Conservation (phyloP, 1,284 basidiomycete genomes). For the Pseudozyma tsukubaensis region DNA sequence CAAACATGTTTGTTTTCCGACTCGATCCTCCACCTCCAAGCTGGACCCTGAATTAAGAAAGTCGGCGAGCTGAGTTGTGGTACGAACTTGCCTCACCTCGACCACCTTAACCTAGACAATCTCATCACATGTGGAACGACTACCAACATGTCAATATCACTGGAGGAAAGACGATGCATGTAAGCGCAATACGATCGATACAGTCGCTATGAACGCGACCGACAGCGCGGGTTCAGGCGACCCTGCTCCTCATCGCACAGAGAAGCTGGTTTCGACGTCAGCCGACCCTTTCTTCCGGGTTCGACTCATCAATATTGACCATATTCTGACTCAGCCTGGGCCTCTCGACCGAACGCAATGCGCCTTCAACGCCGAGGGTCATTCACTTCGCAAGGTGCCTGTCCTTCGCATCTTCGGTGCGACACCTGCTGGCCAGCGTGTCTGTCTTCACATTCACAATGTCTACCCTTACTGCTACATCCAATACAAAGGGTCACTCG, state of each 20-base stretch:
- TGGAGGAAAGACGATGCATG: too few species aligned
- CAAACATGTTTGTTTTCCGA: background rate
- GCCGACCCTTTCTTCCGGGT: slow-evolving; percentile 59
- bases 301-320: slow-evolving; percentile 62
- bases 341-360: slow-evolving; percentile 55
- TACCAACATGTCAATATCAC: too few species aligned
- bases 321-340: slow-evolving; percentile 46
- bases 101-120: too few species aligned
- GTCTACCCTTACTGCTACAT: slow-evolving; percentile 74
- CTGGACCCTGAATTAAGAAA: too few species aligned
- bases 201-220: slow-evolving; percentile 8
- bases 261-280: slow-evolving; percentile 16
- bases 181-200: too few species aligned
- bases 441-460: slow-evolving; percentile 89
- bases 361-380: slow-evolving; percentile 74
- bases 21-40: slow-evolving; percentile 5
- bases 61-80: too few species aligned
- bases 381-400: slow-evolving; percentile 74
- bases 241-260: slow-evolving; percentile 16
- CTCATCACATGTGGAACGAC: too few species aligned
- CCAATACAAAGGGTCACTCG: slow-evolving; percentile 69
- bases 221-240: slow-evolving; percentile 7
- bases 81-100: too few species aligned
- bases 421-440: slow-evolving; percentile 80
- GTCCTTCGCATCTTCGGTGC: slow-evolving; percentile 88